These are phyloP conservation scores for Leptographium procerum DNA, from an alignment of 2,329 filamentous ascomycete species.

Conservation along the genomic window DNA sequence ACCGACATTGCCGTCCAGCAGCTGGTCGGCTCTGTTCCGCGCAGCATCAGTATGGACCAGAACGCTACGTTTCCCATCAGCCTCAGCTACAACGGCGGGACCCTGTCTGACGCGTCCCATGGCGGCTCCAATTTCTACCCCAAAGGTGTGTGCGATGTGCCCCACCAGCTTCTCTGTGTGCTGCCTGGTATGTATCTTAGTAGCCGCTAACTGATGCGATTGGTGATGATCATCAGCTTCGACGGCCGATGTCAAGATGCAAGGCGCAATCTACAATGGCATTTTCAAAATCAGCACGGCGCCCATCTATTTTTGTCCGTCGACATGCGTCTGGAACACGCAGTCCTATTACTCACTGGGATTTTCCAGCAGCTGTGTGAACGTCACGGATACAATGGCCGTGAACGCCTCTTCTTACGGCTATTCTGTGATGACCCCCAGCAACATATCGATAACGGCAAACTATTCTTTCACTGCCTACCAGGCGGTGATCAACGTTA, in stretches of 20 bases:
- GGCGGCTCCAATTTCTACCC: background rate
- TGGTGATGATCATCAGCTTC: background rate
- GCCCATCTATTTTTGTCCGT: background rate
- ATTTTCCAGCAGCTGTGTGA: background rate
- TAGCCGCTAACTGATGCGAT: background rate
- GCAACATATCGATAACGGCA: background rate
- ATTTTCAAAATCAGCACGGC: background rate
- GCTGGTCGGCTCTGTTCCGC: background rate
- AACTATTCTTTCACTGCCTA: background rate
- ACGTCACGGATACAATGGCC: background rate
- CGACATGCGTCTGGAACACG: background rate
- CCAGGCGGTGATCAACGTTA: background rate
- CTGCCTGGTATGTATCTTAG: too few relatives aligned
- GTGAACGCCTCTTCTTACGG: background rate
- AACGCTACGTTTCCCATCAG: background rate
- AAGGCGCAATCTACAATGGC: slow-evolving; percentile 1
- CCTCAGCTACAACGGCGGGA: background rate
- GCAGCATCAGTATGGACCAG: background rate
- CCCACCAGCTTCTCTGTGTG: too few relatives aligned
- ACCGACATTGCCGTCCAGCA: background rate
- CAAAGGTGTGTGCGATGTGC: too few relatives aligned
- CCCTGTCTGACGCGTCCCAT: background rate
- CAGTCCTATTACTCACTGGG: background rate
- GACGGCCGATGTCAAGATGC: background rate
- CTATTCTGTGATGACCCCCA: background rate